Conservation (phyloP, 352 stramenopile species). For the Phytophthora meadii region DNA sequence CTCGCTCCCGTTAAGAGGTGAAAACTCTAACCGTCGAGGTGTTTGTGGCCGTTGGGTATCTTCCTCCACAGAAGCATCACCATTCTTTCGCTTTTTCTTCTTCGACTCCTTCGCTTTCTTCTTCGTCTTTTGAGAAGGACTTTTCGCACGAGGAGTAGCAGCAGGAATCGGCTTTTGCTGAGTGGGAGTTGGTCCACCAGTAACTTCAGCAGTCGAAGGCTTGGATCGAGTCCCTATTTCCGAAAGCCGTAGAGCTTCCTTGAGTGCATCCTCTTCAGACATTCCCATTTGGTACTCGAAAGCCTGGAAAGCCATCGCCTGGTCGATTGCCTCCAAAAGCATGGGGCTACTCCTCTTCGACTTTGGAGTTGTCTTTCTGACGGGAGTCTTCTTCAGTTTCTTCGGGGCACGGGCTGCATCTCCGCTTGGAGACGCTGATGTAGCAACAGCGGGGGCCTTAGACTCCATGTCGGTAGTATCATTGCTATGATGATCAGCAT, state of each 20-base stretch:
- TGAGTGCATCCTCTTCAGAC: constrained; percentile 41
- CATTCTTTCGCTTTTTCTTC: not conserved
- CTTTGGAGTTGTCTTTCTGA: constrained; percentile 6
- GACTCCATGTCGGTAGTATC: constrained; percentile 1
- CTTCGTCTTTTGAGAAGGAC: constrained; percentile 16
- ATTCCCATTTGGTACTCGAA: constrained; percentile 43
- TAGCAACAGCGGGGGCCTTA: constrained; percentile 7
- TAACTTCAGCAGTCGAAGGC: constrained; percentile 1
- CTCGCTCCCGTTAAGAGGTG: constrained; percentile 22
- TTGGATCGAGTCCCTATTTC: constrained; percentile 30
- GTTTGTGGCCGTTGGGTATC: constrained; percentile 23
- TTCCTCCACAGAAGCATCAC: constrained; percentile 7
- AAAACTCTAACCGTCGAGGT: constrained; percentile 31
- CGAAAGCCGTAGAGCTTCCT: constrained; percentile 42
- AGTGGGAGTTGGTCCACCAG: constrained; percentile 12
- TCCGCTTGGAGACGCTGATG: not conserved
- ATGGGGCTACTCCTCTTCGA: constrained; percentile 12
- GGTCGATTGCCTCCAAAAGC: constrained; percentile 21
- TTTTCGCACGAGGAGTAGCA: constrained; percentile 18
- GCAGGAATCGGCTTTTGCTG: constrained; percentile 23
- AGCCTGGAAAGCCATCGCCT: constrained; percentile 36
- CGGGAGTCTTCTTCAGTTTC: constrained; percentile 10
- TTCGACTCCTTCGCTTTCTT: constrained; percentile 21
- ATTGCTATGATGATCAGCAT: not conserved
- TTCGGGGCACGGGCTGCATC: not conserved